Conservation (phyloP, 1,139 yeast genomes). For the Casaregolazyma lundiana region DNA sequence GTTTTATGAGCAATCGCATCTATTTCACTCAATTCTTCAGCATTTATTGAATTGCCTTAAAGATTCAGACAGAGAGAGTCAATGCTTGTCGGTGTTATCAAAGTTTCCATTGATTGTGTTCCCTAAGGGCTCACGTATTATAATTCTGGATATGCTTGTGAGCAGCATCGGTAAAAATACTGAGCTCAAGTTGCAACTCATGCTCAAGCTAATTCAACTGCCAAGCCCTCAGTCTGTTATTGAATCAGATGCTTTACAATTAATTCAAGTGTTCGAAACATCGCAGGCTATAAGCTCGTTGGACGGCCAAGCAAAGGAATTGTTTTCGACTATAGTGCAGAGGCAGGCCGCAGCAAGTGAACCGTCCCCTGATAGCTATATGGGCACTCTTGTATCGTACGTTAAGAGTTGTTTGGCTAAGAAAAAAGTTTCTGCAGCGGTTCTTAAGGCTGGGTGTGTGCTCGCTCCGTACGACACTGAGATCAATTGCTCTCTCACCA, state of each 20-base stretch:
- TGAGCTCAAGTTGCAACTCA: background rate
- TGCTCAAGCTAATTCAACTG: background rate
- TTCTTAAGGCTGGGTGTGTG: background rate
- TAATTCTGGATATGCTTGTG: background rate
- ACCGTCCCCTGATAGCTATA: background rate
- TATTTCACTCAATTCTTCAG: background rate
- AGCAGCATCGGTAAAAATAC: background rate
- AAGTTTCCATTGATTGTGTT: constrained; percentile 3
- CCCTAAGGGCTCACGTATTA: background rate
- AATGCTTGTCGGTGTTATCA: background rate
- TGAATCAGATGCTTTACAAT: background rate
- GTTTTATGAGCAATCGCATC: constrained; percentile 5
- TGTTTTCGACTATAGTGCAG: background rate
- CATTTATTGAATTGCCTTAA: background rate
- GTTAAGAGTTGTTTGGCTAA: background rate
- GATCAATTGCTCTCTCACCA: background rate
- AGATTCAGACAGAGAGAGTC: background rate
- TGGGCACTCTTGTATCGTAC: background rate
- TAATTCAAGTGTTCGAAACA: background rate
- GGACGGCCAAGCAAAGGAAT: background rate
- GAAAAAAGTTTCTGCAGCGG: background rate
- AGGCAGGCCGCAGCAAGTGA: background rate
- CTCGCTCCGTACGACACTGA: background rate
- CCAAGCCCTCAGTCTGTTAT: constrained; percentile 1
- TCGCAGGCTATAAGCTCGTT: background rate